A percentile compares a stretch with the other conserved stretches of the same genome.
Evolutionary conservation across 2,329 filamentous ascomycete genomes (phyloP).

Genomic region (Pseudogymnoascus verrucosus): DNA sequence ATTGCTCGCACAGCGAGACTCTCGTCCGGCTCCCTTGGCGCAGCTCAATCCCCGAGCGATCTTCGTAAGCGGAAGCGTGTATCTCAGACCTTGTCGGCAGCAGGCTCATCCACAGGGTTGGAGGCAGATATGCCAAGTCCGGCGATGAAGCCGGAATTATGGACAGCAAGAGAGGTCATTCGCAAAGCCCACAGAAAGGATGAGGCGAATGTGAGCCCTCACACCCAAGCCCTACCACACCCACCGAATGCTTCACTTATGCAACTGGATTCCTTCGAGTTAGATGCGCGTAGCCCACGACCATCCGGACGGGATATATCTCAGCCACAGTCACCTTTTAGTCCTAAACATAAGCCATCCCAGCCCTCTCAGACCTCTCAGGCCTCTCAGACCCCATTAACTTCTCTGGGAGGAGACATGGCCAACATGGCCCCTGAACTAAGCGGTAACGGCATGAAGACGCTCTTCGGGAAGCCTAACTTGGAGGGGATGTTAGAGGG

Average conservation of each 20-base stretch:
- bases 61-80: slow-evolving; percentile 55
- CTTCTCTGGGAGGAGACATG: not conserved
- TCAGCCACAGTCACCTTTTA: not conserved
- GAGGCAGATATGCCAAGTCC: slow-evolving; percentile 14
- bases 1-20: not conserved
- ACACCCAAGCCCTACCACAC: slow-evolving; percentile 6
- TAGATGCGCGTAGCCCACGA: not conserved
- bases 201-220: slow-evolving; percentile 3
- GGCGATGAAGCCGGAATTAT: not conserved
- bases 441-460: not conserved
- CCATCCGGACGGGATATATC: not conserved
- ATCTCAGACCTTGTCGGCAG: not conserved
- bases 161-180: not conserved
- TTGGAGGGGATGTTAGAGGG: slow-evolving; percentile 45
- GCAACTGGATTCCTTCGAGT: slow-evolving; percentile 1
- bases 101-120: slow-evolving; percentile 16
- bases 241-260: slow-evolving; percentile 5
- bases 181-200: not conserved
- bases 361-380: not conserved
- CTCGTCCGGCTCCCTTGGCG: slow-evolving; percentile 5
- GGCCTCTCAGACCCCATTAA: not conserved
- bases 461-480: not conserved
- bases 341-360: not conserved
- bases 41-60: not conserved
- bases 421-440: not conserved